Conservation (phyloP, 306 rosid species). For the Quercus variabilis region DNA sequence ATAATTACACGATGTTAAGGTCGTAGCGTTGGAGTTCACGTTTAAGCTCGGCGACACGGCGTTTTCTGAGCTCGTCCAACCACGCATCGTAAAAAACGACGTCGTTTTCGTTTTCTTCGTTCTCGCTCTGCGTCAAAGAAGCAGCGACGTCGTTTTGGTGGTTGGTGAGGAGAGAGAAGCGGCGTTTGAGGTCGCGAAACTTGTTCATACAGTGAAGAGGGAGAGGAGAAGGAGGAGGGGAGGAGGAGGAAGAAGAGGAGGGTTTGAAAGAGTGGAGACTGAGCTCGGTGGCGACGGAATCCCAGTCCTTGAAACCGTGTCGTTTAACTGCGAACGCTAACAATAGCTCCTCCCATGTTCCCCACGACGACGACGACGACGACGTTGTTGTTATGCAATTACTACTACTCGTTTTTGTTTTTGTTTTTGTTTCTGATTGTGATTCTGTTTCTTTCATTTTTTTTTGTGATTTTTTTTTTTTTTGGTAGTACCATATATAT, state of each 20-base stretch:
- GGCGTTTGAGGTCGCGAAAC: constrained; percentile 58
- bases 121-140: too few species aligned
- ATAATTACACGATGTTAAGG: constrained; percentile 56
- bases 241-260: constrained; percentile 51
- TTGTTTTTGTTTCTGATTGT: too few species aligned
- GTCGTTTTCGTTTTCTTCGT: constrained; percentile 15
- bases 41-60: constrained; percentile 68
- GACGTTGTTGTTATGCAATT: too few species aligned
- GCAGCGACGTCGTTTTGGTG: constrained; percentile 25
- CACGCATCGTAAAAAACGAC: constrained; percentile 14
- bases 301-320: constrained; percentile 74
- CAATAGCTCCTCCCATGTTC: constrained; percentile 76
- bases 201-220: constrained; percentile 53
- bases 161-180: constrained; percentile 30
- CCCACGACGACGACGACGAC: constrained; percentile 34
- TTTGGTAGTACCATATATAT: too few species aligned
- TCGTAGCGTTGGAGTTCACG: constrained; percentile 64
- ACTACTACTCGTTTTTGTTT: too few species aligned
- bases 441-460: too few species aligned
- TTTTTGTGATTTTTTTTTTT: too few species aligned
- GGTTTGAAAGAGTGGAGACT: constrained; percentile 36
- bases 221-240: constrained; percentile 26
- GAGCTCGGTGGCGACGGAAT: constrained; percentile 59
- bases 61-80: constrained; percentile 62
- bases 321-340: constrained; percentile 71